Evolutionary conservation across 2,329 filamentous ascomycete genomes (phyloP).

Genomic region (Sporothrix schenckii): DNA sequence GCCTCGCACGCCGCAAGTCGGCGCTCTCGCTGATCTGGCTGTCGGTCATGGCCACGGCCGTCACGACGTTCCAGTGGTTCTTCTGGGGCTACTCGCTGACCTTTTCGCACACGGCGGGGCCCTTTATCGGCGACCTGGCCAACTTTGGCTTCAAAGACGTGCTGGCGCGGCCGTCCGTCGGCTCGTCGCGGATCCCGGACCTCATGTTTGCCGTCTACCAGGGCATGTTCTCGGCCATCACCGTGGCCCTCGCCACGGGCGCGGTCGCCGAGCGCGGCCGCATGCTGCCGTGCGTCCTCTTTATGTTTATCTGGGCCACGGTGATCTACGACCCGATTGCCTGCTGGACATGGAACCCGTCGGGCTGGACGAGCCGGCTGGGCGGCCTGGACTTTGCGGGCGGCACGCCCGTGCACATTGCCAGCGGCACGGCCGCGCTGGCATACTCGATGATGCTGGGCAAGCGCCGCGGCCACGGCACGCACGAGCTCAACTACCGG

Average conservation of each 20-base stretch:
- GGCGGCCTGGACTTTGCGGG: slow-evolving; percentile 75
- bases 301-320: slow-evolving; percentile 72
- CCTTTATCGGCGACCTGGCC: slow-evolving; percentile 74
- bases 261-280: slow-evolving; percentile 64
- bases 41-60: slow-evolving; percentile 80
- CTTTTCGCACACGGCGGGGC: slow-evolving; percentile 76
- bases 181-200: slow-evolving; percentile 73
- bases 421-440: slow-evolving; percentile 70
- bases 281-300: slow-evolving; percentile 63
- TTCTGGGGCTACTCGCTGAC: slow-evolving; percentile 86
- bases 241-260: slow-evolving; percentile 70
- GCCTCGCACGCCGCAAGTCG: slow-evolving; percentile 84
- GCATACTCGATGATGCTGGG: slow-evolving; percentile 75
- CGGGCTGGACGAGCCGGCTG: slow-evolving; percentile 70
- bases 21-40: slow-evolving; percentile 89
- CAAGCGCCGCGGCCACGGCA: slow-evolving; percentile 65
- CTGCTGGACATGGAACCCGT: slow-evolving; percentile 77
- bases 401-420: slow-evolving; percentile 74
- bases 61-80: slow-evolving; percentile 92
- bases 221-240: slow-evolving; percentile 86
- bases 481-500: slow-evolving; percentile 65
- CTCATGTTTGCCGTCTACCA: slow-evolving; percentile 84
- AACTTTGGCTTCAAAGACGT: slow-evolving; percentile 82
- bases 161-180: slow-evolving; percentile 74
- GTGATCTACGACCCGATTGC: slow-evolving; percentile 74